Evolutionary conservation across 1,284 basidiomycete species (phyloP).

Genomic region (Pseudozyma hubeiensis): DNA sequence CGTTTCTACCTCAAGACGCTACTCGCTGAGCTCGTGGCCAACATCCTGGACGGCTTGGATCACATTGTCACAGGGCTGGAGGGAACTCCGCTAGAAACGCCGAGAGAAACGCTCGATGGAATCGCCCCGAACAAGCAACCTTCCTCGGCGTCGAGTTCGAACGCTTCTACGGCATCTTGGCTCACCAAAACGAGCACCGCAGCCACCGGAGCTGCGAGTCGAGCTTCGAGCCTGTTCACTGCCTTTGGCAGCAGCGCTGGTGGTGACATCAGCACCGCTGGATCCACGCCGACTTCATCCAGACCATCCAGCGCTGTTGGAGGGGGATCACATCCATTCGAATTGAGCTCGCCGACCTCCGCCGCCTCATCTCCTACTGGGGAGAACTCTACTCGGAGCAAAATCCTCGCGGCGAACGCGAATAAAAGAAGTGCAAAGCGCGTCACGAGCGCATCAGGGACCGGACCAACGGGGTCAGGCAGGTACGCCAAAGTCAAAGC

Average conservation of each 20-base stretch:
- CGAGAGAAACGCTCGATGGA: conserved; percentile 64
- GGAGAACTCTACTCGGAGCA: conserved; percentile 38
- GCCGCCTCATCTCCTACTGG: conserved; percentile 26
- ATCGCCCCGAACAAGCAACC: conserved; percentile 18
- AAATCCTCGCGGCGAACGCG: conserved; percentile 43
- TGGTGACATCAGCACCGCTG: conserved; percentile 13
- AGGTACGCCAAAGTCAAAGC: conserved; percentile 61
- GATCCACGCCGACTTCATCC: conserved; percentile 21
- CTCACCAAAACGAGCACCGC: conserved; percentile 30
- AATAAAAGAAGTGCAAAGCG: conserved; percentile 40
- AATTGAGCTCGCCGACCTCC: conserved; percentile 20
- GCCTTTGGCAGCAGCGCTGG: conserved; percentile 34
- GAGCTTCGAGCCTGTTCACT: conserved; percentile 53
- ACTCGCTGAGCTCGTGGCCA: conserved; percentile 58
- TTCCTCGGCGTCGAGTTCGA: conserved; percentile 8
- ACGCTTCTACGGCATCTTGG: conserved; percentile 22
- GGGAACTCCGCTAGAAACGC: conserved; percentile 63
- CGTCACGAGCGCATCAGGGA: conserved; percentile 19
- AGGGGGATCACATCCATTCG: conserved; percentile 44
- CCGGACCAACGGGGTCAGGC: conserved; percentile 54
- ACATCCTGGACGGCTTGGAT: conserved; percentile 61
- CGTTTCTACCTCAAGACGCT: conserved; percentile 65
- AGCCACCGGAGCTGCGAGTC: conserved; percentile 30
- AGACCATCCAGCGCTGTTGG: conserved; percentile 39
- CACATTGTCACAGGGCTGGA: conserved; percentile 54